Evolutionary conservation across 352 stramenopile genomes (phyloP).

Genomic region (Chrysophaeum taylorii): DNA sequence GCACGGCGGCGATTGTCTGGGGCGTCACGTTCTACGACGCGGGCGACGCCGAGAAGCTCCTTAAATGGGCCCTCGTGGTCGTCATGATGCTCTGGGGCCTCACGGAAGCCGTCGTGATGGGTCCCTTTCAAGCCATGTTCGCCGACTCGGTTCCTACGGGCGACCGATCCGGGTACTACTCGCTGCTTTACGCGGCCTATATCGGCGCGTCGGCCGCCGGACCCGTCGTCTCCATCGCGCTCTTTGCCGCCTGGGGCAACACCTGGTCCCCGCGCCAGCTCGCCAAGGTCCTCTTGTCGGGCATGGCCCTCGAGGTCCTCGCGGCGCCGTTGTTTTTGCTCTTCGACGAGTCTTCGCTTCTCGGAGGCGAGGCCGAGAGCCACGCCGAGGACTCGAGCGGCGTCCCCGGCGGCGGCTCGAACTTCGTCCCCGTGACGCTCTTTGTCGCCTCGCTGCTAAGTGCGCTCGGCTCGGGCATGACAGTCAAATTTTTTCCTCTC

Average conservation of each 20-base stretch:
- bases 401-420: constrained; percentile 17
- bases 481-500: constrained; percentile 52
- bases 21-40: constrained; percentile 19
- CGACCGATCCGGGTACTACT: constrained; percentile 34
- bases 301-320: constrained; percentile 34
- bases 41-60: constrained; percentile 9
- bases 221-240: constrained; percentile 36
- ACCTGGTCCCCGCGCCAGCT: constrained; percentile 36
- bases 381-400: neutral
- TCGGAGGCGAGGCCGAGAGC: neutral
- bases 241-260: constrained; percentile 41
- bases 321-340: constrained; percentile 36
- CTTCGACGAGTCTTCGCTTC: constrained; percentile 24
- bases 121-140: constrained; percentile 40
- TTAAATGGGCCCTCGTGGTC: constrained; percentile 4
- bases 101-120: constrained; percentile 38
- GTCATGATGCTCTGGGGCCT: constrained; percentile 40
- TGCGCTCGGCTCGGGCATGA: constrained; percentile 41
- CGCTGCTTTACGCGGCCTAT: constrained; percentile 34
- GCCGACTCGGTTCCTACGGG: constrained; percentile 38
- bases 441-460: constrained; percentile 32
- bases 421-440: constrained; percentile 11
- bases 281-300: constrained; percentile 36
- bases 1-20: constrained; percentile 24
- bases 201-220: constrained; percentile 28